phyloP scores from a whole-genome alignment of 2,329 filamentous ascomycete genomes.

The Botrytis deweyae region DNA sequence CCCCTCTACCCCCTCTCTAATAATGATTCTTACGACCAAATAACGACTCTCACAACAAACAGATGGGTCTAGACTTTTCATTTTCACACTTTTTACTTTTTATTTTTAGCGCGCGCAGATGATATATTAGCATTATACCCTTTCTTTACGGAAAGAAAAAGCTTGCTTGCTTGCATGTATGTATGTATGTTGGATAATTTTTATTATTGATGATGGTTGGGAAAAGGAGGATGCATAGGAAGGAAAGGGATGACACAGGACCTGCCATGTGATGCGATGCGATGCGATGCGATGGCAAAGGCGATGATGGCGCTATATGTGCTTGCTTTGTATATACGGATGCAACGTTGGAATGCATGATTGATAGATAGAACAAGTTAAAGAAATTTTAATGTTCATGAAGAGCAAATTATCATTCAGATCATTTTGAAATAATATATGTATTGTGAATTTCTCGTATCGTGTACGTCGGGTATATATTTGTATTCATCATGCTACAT shows the following conservation, averaged over 20 bases:
- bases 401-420: background rate
- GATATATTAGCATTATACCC: constrained; percentile 23
- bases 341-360: background rate
- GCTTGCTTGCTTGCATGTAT: background rate
- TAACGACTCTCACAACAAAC: background rate
- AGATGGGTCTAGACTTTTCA: background rate
- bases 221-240: background rate
- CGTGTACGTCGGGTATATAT: background rate
- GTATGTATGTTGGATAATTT: constrained; percentile 14
- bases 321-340: constrained; percentile 10
- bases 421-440: background rate
- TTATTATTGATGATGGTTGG: constrained; percentile 7
- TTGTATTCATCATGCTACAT: background rate
- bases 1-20: background rate
- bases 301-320: background rate
- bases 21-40: constrained; percentile 9
- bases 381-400: constrained; percentile 5
- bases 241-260: constrained; percentile 5
- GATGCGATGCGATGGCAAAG: background rate
- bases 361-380: background rate
- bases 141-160: constrained; percentile 20
- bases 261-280: background rate
- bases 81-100: constrained; percentile 4
- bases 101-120: background rate
- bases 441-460: background rate